phyloP scores from a whole-genome alignment of 1,284 basidiomycete species.

The Cutaneotrichosporon sp. region DNA sequence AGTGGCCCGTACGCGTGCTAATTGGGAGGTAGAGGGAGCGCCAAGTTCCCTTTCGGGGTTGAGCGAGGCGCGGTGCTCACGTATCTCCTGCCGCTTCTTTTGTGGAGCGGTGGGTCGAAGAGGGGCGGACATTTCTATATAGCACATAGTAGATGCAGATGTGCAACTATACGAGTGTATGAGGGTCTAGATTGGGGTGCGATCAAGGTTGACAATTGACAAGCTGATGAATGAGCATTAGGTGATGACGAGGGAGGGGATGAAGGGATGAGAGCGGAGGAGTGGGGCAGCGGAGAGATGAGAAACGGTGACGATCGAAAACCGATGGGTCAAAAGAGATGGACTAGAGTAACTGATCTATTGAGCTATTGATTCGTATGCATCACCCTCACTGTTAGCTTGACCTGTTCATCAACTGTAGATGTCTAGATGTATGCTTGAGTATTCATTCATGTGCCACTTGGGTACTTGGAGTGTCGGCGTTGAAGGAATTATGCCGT shows the following conservation, averaged over 20 bases:
- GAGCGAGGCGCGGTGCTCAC: slow-evolving; percentile 36
- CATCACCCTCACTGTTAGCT: neutral
- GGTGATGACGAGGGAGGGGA: neutral
- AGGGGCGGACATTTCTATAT: slow-evolving; percentile 39
- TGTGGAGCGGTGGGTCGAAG: slow-evolving; percentile 52
- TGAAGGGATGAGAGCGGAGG: neutral
- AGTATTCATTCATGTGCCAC: neutral
- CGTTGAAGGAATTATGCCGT: slow-evolving; percentile 1
- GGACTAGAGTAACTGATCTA: neutral
- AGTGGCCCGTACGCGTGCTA: slow-evolving; percentile 14
- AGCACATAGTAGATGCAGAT: neutral
- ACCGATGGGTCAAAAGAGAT: neutral
- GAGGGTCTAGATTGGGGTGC: neutral
- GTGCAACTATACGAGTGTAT: neutral
- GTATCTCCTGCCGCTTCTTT: slow-evolving; percentile 51
- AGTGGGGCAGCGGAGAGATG: neutral
- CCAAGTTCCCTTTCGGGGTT: slow-evolving; percentile 18
- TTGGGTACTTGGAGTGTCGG: neutral
- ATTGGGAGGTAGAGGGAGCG: slow-evolving; percentile 22
- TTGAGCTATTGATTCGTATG: neutral
- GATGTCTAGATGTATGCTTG: neutral
- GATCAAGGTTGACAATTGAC: neutral
- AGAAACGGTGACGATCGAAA: neutral
- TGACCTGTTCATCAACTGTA: too few species aligned
- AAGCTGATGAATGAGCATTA: too few species aligned